A percentile compares a stretch with the other conserved stretches of the same genome.
These are phyloP conservation scores for Ophiorrhiza pumila DNA, from an alignment of 257 asterid species.

Conservation along the genomic window DNA sequence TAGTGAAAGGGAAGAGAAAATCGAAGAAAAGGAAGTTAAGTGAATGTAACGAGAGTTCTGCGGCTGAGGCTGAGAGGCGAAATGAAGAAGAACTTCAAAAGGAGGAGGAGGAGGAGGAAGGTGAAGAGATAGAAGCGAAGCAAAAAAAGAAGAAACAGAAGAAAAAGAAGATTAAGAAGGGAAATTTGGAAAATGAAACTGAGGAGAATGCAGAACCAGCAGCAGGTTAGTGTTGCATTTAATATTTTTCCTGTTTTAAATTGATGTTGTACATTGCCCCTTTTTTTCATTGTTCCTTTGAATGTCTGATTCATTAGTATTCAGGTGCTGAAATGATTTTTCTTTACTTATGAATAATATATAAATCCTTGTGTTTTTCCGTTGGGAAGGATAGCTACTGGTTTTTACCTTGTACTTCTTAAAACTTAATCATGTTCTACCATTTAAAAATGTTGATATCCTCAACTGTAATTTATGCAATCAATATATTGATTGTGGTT, in stretches of 20 bases:
- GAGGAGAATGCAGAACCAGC: conserved; percentile 32
- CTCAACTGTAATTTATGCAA: background rate
- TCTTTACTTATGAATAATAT: background rate
- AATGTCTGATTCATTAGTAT: background rate
- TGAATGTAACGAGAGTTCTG: conserved; percentile 21
- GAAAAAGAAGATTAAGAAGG: conserved; percentile 36
- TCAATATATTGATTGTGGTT: background rate
- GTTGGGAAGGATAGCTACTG: background rate
- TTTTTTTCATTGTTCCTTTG: background rate
- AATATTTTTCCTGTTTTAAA: conserved; percentile 5
- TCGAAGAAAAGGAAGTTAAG: conserved; percentile 38
- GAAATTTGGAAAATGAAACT: conserved; percentile 24
- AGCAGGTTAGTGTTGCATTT: conserved; percentile 47
- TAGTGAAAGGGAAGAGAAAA: conserved; percentile 30
- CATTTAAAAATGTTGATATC: background rate
- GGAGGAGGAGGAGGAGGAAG: conserved; percentile 27
- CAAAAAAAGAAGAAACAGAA: conserved; percentile 30
- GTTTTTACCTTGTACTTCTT: background rate
- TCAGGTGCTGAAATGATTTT: background rate
- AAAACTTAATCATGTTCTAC: background rate
- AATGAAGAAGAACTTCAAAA: conserved; percentile 28
- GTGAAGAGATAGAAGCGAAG: conserved; percentile 35
- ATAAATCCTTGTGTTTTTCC: background rate
- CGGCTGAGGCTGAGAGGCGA: conserved; percentile 29
- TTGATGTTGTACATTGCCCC: conserved; percentile 5